phyloP scores from a whole-genome alignment of 352 stramenopile genomes.

The Phytophthora europaea region DNA sequence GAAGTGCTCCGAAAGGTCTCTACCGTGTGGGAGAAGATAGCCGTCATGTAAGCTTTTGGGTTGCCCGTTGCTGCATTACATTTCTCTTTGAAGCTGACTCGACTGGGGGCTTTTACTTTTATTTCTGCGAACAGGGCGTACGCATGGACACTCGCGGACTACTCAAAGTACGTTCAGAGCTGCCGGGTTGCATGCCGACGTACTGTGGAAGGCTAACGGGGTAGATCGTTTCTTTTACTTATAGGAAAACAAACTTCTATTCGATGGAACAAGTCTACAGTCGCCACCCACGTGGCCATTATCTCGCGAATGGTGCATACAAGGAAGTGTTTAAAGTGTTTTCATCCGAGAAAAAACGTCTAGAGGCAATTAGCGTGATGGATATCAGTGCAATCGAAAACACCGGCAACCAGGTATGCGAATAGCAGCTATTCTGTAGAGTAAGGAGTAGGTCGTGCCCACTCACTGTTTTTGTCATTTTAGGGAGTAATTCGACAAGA shows the following conservation, averaged over 20 bases:
- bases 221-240: neutral
- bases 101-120: neutral
- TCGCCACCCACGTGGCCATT: conserved; percentile 72
- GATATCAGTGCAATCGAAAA: conserved; percentile 91
- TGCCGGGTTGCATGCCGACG: neutral
- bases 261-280: conserved; percentile 60
- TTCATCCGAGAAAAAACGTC: conserved; percentile 56
- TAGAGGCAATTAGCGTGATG: conserved; percentile 93
- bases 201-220: neutral
- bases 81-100: neutral
- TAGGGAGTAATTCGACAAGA: conserved; percentile 93
- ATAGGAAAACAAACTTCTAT: conserved; percentile 52
- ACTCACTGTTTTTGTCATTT: conserved; percentile 13
- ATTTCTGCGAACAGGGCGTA: conserved; percentile 44
- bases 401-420: conserved; percentile 87
- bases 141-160: conserved; percentile 65
- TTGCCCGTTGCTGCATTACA: neutral
- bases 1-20: conserved; percentile 53
- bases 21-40: conserved; percentile 53
- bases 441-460: neutral
- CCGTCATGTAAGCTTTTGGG: conserved; percentile 48
- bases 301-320: conserved; percentile 86
- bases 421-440: neutral
- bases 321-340: conserved; percentile 93
- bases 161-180: conserved; percentile 49